Base-by-base conservation (phyloP, 1,284 basidiomycete genomes). In the Wolfiporia cocos region DNA sequence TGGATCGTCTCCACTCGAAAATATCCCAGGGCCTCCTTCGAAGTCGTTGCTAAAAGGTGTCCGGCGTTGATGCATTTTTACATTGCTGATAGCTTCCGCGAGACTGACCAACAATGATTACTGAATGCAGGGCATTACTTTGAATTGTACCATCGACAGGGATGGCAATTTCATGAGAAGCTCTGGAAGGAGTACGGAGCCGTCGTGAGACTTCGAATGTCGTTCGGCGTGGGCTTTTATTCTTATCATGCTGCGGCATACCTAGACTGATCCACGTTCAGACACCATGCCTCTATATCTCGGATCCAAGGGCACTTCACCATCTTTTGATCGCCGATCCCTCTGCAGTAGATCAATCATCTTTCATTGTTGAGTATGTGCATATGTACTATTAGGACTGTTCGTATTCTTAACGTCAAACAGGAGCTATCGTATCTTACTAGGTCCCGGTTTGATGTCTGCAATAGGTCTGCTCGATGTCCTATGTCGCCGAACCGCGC, bases 401-500 rank as follows among this genome's bases (percentile, higher is more conserved):
- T 10, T 34, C 9, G 9, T 17, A 10, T 19, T 17, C 11, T 12
- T 22, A 19, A 23, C 6, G 17, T 12, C 19, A 12, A 10, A 7
- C 18, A 46, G 43, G 20, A 36, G 31, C 6, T 41, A 48, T 23
- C 11, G 4, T 11, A 26, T 46, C 3, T 37, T 48, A 7, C 46
- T 51, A 7, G 53, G 53, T n/a, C 43, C 34, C 14, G 43, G 49
- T 11, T 36, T 52, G 22, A 21, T 51, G 19, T 42, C 45, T 18
- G 43, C 39, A 3, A 29, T 41, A 29, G 49, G 49, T 53, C 15
- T 23, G 21, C 9, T 21, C 12, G 10, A 10, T 4, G 15, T 9
- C 4, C 5, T 30, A 7, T 11, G 11, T 2, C 9, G 12, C 36
- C 11, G 9, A n/a, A 37, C 15, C 10, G 5, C 11, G 21, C 4